Conservation (phyloP, 2,329 filamentous ascomycete species). For the Penicillium paneum region DNA sequence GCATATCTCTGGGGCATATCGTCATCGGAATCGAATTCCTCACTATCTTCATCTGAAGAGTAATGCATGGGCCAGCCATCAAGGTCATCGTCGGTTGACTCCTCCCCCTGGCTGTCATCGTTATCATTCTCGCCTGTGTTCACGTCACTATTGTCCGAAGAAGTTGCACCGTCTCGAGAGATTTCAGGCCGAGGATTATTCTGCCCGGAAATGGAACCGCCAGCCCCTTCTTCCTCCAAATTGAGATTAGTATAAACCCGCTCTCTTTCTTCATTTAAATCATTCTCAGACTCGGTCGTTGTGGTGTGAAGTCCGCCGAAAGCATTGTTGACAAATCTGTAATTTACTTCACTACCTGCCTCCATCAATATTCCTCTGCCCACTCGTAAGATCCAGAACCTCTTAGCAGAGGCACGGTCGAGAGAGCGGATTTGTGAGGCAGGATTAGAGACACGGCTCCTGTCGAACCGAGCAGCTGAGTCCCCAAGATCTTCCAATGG, state of each 20-base stretch:
- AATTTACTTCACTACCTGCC: slow-evolving; percentile 55
- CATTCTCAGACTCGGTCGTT: slow-evolving; percentile 32
- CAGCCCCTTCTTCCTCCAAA: slow-evolving; percentile 48
- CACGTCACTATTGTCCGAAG: background rate
- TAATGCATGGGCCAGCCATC: background rate
- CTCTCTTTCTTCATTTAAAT: slow-evolving; percentile 44
- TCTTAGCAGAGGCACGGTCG: slow-evolving; percentile 33
- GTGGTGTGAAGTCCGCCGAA: slow-evolving; percentile 58
- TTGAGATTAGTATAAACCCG: slow-evolving; percentile 50
- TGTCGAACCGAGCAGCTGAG: slow-evolving; percentile 31
- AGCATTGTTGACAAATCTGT: slow-evolving; percentile 56
- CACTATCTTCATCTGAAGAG: slow-evolving; percentile 20
- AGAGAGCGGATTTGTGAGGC: slow-evolving; percentile 30
- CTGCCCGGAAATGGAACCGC: too few species aligned
- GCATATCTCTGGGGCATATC: slow-evolving; percentile 49
- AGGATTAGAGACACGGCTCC: slow-evolving; percentile 17
- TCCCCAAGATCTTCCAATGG: slow-evolving; percentile 52
- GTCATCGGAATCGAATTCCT: slow-evolving; percentile 25
- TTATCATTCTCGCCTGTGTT: background rate
- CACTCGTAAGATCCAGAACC: slow-evolving; percentile 60
- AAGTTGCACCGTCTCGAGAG: background rate
- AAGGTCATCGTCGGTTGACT: slow-evolving; percentile 10
- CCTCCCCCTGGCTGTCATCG: slow-evolving; percentile 14
- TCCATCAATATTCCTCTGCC: slow-evolving; percentile 59
- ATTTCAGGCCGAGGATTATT: background rate